Conservation (phyloP, 495 filamentous ascomycete species). For the Aspergillus bertholletiae region DNA sequence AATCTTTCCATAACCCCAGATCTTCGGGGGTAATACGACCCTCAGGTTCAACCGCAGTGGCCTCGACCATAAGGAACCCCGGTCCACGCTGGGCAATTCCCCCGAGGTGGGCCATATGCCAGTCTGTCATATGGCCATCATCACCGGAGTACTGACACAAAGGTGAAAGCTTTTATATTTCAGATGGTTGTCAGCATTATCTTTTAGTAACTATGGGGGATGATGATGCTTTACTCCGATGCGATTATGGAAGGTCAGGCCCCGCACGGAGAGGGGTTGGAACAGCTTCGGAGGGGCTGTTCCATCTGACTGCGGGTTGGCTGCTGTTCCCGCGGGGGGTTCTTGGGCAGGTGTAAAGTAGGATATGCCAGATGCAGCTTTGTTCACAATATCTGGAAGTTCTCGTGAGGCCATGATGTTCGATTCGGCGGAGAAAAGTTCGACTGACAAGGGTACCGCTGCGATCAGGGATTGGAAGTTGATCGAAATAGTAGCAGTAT, state of each 20-base stretch:
- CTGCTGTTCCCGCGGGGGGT: constrained; percentile 57
- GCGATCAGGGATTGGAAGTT: no score
- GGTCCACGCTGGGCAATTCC: constrained; percentile 61
- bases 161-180: constrained; percentile 40
- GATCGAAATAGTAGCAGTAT: no score
- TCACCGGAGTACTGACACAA: constrained; percentile 69
- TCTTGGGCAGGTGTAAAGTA: constrained; percentile 61
- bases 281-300: constrained; percentile 58
- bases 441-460: no score
- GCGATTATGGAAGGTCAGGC: constrained; percentile 50
- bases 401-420: background rate
- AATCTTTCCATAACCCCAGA: constrained; percentile 68
- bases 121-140: constrained; percentile 56
- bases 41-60: constrained; percentile 62
- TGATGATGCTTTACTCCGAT: constrained; percentile 44
- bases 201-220: no score
- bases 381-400: constrained; percentile 33
- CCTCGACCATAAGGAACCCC: constrained; percentile 67
- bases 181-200: no score
- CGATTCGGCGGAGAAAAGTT: background rate
- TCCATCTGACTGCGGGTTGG: constrained; percentile 47
- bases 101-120: constrained; percentile 56
- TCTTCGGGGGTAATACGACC: constrained; percentile 73
- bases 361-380: constrained; percentile 45
- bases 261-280: constrained; percentile 51